phyloP scores from a whole-genome alignment of 352 stramenopile species.

The Phytophthora europaea region DNA sequence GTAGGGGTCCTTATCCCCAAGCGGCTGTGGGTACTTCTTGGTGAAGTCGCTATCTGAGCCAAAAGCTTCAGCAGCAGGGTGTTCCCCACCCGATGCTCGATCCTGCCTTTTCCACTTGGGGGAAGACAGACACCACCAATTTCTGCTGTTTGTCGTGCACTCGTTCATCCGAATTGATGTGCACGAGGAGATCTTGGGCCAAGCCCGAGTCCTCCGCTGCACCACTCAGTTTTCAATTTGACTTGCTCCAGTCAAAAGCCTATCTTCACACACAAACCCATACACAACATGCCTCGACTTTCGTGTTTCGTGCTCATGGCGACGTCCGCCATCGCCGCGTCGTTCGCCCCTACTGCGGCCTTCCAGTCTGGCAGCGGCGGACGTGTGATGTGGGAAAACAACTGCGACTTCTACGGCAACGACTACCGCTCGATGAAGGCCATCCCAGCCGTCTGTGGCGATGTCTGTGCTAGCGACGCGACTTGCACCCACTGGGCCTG shows the following conservation, averaged over 20 bases:
- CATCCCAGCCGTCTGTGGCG: constrained; percentile 44
- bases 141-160: constrained; percentile 20
- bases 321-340: constrained; percentile 16
- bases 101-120: constrained; percentile 10
- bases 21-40: constrained; percentile 11
- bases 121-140: constrained; percentile 2
- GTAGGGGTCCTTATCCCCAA: constrained; percentile 19
- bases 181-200: constrained; percentile 2
- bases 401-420: constrained; percentile 49
- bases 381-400: constrained; percentile 49
- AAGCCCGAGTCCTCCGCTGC: not conserved
- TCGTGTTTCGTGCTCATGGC: constrained; percentile 16
- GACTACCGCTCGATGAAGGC: constrained; percentile 36
- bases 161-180: constrained; percentile 11
- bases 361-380: constrained; percentile 30
- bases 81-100: constrained; percentile 13
- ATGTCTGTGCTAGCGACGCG: constrained; percentile 38
- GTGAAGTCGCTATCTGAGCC: not conserved
- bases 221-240: constrained; percentile 26
- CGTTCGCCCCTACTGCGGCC: constrained; percentile 4
- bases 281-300: constrained; percentile 9
- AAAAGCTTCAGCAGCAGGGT: constrained; percentile 17
- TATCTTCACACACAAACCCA: not conserved
- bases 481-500: constrained; percentile 53
- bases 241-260: constrained; percentile 20